Evolutionary conservation across 495 filamentous ascomycete species (phyloP).

Genomic region (Hypoxylon trugodes): DNA sequence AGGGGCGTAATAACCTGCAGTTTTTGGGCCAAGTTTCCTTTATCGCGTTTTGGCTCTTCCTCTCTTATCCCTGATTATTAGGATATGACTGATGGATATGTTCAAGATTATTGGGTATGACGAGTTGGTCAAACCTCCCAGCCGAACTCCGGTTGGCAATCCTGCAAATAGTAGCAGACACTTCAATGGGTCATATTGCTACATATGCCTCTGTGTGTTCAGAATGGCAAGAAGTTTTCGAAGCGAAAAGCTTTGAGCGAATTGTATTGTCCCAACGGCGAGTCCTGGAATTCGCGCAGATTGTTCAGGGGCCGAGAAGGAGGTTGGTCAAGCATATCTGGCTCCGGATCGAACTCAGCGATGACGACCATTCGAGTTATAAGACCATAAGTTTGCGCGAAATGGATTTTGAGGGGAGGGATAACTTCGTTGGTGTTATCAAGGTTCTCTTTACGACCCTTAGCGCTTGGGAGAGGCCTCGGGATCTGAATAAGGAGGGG

Average conservation of each 20-base stretch:
- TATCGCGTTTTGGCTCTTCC: too few species aligned
- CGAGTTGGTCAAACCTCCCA: not conserved
- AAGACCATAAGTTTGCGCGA: not conserved
- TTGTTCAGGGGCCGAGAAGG: not conserved
- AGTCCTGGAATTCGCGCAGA: not conserved
- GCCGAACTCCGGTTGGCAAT: not conserved
- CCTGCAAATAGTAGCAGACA: not conserved
- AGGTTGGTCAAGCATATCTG: not conserved
- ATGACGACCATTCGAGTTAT: not conserved
- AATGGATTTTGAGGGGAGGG: not conserved
- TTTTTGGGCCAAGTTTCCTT: too few species aligned
- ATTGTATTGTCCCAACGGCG: slow-evolving; percentile 32
- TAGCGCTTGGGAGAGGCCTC: not conserved
- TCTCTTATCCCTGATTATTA: not conserved
- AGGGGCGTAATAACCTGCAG: too few species aligned
- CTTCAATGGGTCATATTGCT: not conserved
- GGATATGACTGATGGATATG: not conserved
- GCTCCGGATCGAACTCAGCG: not conserved
- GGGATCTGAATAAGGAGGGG: not conserved
- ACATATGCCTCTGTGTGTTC: slow-evolving; percentile 37
- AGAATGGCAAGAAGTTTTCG: slow-evolving; percentile 40
- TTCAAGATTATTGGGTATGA: not conserved
- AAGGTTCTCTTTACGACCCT: not conserved
- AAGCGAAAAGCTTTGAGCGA: slow-evolving; percentile 36
- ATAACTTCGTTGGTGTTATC: not conserved